Evolutionary conservation across 169 alveolate species (phyloP).

Genomic region (Plasmodium vinckei): DNA sequence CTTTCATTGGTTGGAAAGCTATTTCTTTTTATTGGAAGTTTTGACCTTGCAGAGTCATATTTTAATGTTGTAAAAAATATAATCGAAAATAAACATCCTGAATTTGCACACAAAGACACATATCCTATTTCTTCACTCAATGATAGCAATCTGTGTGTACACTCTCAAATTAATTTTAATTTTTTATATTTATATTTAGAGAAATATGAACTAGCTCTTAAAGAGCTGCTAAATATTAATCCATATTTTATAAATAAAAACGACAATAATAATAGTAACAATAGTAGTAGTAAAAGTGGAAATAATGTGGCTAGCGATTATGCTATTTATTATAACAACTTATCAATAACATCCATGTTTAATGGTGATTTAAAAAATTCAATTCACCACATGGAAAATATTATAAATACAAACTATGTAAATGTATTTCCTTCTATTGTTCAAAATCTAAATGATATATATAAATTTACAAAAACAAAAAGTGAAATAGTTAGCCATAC

Average conservation of each 20-base stretch:
- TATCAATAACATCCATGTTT: conserved; percentile 47
- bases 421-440: conserved; percentile 36
- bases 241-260: neutral
- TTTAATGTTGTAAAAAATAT: conserved; percentile 24
- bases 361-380: conserved; percentile 45
- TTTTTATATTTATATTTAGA: conserved; percentile 40
- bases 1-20: conserved; percentile 65
- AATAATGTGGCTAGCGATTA: conserved; percentile 12
- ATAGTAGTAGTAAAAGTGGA: neutral
- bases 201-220: conserved; percentile 33
- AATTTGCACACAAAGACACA: too few relatives aligned
- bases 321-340: conserved; percentile 41
- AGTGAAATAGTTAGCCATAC: conserved; percentile 18
- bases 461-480: conserved; percentile 46
- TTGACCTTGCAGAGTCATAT: conserved; percentile 16
- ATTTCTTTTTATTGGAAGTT: conserved; percentile 44
- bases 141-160: neutral
- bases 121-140: neutral
- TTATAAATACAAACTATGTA: conserved; percentile 10
- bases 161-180: conserved; percentile 3
- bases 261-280: neutral
- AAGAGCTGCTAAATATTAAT: conserved; percentile 6
- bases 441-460: conserved; percentile 42
- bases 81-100: neutral
- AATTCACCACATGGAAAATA: conserved; percentile 22